Evolutionary conservation across 441 rosid genomes (phyloP).

Genomic region (Populus hybrid): DNA sequence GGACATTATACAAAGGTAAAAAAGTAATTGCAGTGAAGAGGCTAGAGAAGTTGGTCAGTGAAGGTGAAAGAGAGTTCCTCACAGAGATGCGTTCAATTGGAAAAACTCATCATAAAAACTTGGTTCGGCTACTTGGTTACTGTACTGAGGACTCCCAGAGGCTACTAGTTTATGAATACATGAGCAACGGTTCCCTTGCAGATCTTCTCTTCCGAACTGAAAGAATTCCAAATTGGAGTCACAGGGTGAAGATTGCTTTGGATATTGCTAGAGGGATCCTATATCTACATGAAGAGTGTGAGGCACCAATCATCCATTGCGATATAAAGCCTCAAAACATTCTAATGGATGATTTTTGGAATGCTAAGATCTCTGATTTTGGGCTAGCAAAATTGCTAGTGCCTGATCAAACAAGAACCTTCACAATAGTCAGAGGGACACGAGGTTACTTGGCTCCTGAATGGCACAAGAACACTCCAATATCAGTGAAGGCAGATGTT

Average conservation of each 20-base stretch:
- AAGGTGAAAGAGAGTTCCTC: conserved; percentile 33
- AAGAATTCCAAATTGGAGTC: conserved; percentile 7
- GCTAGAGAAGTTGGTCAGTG: conserved; percentile 20
- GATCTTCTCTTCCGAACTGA: conserved; percentile 11
- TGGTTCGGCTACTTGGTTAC: conserved; percentile 27
- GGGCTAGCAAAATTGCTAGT: conserved; percentile 30
- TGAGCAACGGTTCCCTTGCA: conserved; percentile 36
- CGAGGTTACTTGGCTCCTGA: background rate
- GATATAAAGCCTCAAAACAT: conserved; percentile 39
- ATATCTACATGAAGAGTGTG: conserved; percentile 39
- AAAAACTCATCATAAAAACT: conserved; percentile 23
- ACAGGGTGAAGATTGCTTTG: conserved; percentile 23
- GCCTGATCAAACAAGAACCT: conserved; percentile 33
- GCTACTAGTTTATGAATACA: conserved; percentile 38
- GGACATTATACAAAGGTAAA: background rate
- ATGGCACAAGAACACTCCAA: background rate
- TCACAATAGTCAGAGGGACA: conserved; percentile 11
- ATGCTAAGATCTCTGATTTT: conserved; percentile 30
- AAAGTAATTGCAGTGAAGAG: conserved; percentile 34
- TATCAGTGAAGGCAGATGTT: background rate
- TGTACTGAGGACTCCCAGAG: conserved; percentile 21
- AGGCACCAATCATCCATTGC: conserved; percentile 34
- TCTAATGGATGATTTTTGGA: conserved; percentile 15
- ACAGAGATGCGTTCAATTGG: conserved; percentile 26
- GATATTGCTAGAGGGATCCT: conserved; percentile 29